A percentile compares a stretch with the other conserved stretches of the same genome.
Evolutionary conservation across 176 grass and related monocot genomes (phyloP).

Genomic region (Musa beccarii): DNA sequence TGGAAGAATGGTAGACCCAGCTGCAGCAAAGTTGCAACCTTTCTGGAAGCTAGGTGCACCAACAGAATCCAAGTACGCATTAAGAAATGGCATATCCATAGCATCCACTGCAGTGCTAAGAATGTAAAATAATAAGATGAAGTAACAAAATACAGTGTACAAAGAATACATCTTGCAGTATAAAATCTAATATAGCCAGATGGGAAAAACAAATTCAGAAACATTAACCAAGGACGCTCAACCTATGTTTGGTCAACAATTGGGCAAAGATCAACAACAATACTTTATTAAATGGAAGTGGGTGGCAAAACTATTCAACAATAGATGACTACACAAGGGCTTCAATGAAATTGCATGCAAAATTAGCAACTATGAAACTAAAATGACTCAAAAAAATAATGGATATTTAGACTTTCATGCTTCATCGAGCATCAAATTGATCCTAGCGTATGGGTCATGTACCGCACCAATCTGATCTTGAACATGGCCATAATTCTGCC

Average conservation of each 20-base stretch:
- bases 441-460: too few species aligned
- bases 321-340: too few species aligned
- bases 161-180: not conserved
- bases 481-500: too few species aligned
- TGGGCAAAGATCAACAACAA: too few species aligned
- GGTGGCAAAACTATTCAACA: too few species aligned
- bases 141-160: not conserved
- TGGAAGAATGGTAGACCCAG: conserved; percentile 90
- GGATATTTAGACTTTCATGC: too few species aligned
- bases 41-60: conserved; percentile 60
- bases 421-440: too few species aligned
- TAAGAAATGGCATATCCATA: conserved; percentile 65
- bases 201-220: not conserved
- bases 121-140: conserved; percentile 17
- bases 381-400: too few species aligned
- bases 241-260: not conserved
- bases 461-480: too few species aligned
- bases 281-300: too few species aligned
- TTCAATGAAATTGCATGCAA: too few species aligned
- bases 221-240: not conserved
- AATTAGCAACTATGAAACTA: too few species aligned
- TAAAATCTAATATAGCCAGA: not conserved
- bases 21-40: conserved; percentile 91
- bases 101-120: conserved; percentile 52
- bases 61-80: conserved; percentile 80